Conservation (phyloP, 129 eudicot genomes). For the Artemisia annua region DNA sequence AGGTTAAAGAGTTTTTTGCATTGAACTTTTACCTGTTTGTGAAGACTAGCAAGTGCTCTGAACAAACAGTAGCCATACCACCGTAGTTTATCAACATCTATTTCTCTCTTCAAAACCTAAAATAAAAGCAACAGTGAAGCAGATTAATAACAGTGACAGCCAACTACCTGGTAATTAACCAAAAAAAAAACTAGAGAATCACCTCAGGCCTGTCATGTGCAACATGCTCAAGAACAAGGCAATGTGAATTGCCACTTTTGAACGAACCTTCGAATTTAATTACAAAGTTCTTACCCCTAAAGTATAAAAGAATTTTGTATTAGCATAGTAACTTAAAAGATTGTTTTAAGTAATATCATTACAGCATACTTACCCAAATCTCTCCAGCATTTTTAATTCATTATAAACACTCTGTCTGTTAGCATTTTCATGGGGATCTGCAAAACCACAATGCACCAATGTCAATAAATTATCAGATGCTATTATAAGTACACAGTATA, state of each 20-base stretch:
- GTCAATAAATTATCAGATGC: conserved; percentile 6
- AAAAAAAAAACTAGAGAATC: background rate
- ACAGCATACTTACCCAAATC: conserved; percentile 70
- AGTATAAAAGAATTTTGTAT: conserved; percentile 20
- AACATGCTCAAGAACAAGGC: conserved; percentile 90
- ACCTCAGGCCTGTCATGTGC: conserved; percentile 98
- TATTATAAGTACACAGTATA: conserved; percentile 13
- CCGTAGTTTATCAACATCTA: conserved; percentile 60
- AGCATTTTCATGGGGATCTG: conserved; percentile 96
- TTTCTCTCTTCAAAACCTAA: conserved; percentile 75
- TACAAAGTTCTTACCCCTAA: conserved; percentile 88
- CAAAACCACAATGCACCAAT: conserved; percentile 32
- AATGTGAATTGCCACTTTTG: conserved; percentile 63
- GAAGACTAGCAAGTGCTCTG: conserved; percentile 91
- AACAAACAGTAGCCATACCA: conserved; percentile 95
- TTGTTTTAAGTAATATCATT: conserved; percentile 11
- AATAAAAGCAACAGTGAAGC: background rate
- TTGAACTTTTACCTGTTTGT: conserved; percentile 71
- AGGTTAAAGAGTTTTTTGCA: background rate
- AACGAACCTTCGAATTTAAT: conserved; percentile 84
- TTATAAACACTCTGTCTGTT: conserved; percentile 67
- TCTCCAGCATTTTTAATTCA: conserved; percentile 87
- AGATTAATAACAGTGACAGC: conserved; percentile 6
- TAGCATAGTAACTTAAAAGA: conserved; percentile 4
- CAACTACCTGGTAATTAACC: background rate